Percentiles rank a stretch among this genome's conserved stretches.
These are phyloP conservation scores for Pythium myriotylum DNA, from an alignment of 352 stramenopile species.

Conservation along the genomic window DNA sequence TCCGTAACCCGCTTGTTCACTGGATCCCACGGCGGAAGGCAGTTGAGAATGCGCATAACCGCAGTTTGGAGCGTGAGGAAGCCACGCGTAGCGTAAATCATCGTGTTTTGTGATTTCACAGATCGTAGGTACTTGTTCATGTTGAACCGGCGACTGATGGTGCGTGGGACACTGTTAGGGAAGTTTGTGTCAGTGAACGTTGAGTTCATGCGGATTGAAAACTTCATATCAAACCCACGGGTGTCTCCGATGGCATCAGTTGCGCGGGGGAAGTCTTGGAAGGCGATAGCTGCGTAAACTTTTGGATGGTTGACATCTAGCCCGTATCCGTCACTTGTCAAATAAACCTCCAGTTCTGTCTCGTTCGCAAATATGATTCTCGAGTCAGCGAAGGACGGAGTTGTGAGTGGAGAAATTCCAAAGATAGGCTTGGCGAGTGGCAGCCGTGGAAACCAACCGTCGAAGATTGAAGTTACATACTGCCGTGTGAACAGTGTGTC, in stretches of 20 bases:
- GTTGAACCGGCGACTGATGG: slow-evolving; percentile 21
- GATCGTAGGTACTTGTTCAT: slow-evolving; percentile 30
- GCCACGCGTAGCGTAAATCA: slow-evolving; percentile 57
- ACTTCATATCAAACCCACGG: slow-evolving; percentile 44
- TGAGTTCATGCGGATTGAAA: slow-evolving; percentile 73
- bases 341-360: slow-evolving; percentile 50
- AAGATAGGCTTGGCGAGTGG: slow-evolving; percentile 38
- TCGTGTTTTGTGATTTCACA: slow-evolving; percentile 27
- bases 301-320: slow-evolving; percentile 48
- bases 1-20: slow-evolving; percentile 29
- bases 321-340: slow-evolving; percentile 55
- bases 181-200: slow-evolving; percentile 39
- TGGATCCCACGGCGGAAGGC: slow-evolving; percentile 56
- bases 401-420: slow-evolving; percentile 47
- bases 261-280: slow-evolving; percentile 48
- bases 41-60: slow-evolving; percentile 69
- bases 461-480: slow-evolving; percentile 52
- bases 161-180: slow-evolving; percentile 49
- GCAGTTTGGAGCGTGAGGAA: slow-evolving; percentile 80
- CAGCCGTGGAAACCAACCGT: slow-evolving; percentile 65
- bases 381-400: slow-evolving; percentile 60
- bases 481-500: slow-evolving; percentile 68
- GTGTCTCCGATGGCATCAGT: slow-evolving; percentile 39
- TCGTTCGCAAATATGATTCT: slow-evolving; percentile 65
- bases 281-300: slow-evolving; percentile 70